These are phyloP conservation scores for Cymbopogon flexuosus DNA, from an alignment of 202 grass and related monocot genomes.

Conservation along the genomic window DNA sequence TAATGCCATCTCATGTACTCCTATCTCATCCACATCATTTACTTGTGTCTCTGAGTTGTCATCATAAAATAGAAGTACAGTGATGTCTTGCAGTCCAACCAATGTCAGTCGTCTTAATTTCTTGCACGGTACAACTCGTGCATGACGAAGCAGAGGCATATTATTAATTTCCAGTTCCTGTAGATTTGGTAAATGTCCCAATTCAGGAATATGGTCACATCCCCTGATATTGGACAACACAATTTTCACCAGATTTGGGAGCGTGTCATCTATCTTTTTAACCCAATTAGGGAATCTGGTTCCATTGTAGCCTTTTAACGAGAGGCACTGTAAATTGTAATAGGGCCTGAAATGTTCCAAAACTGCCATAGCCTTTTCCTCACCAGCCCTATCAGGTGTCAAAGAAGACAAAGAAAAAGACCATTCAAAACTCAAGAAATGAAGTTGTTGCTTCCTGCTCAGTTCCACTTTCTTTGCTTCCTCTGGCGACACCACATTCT, in stretches of 20 bases:
- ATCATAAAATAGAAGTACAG: background rate
- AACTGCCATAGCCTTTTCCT: background rate
- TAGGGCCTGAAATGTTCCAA: background rate
- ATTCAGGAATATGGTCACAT: background rate
- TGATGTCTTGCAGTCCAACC: background rate
- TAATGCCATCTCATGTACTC: background rate
- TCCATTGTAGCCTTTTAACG: background rate
- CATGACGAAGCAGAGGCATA: background rate
- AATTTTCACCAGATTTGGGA: slow-evolving; percentile 5
- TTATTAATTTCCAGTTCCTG: background rate
- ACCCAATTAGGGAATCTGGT: background rate
- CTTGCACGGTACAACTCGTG: background rate
- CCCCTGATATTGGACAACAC: background rate
- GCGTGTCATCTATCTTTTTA: background rate
- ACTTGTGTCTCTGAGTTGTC: background rate
- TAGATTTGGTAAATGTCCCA: background rate
- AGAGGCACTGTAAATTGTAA: background rate
- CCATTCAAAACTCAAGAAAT: background rate
- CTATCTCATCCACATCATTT: background rate
- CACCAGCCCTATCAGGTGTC: background rate
- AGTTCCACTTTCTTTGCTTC: background rate
- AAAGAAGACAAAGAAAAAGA: background rate
- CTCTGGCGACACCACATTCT: background rate
- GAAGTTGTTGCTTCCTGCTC: background rate
- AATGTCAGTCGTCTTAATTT: background rate